Percentiles rank a stretch among this genome's conserved stretches.
phyloP scores from a whole-genome alignment of 164 flowering plant genomes.

The Hamamelis virginiana region DNA sequence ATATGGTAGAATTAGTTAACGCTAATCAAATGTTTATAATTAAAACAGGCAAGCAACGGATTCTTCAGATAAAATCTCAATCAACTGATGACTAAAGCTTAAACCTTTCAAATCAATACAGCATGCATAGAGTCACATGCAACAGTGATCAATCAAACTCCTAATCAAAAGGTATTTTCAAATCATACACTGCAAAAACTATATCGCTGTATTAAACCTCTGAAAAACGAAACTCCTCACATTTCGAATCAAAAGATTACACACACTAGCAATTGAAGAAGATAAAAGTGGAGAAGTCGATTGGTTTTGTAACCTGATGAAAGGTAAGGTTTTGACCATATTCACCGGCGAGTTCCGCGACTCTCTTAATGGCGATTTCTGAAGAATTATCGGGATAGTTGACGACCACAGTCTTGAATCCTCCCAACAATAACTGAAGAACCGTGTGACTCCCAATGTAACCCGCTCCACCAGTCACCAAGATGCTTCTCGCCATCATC shows the following conservation, averaged over 20 bases:
- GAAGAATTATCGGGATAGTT: slow-evolving; percentile 91
- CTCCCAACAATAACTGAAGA: slow-evolving; percentile 74
- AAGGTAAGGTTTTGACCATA: slow-evolving; percentile 59
- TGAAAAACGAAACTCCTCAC: too few species aligned
- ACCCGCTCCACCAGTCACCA: slow-evolving; percentile 97
- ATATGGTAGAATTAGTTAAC: too few species aligned
- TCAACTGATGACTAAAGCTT: not conserved
- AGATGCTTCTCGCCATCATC: slow-evolving; percentile 47
- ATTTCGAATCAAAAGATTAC: too few species aligned
- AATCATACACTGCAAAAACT: not conserved
- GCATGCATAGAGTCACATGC: not conserved
- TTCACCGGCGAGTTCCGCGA: slow-evolving; percentile 69
- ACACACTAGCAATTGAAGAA: too few species aligned
- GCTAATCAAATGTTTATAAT: too few species aligned
- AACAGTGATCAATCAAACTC: too few species aligned
- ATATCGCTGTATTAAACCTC: too few species aligned
- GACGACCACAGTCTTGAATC: slow-evolving; percentile 59
- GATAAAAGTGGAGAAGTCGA: not conserved
- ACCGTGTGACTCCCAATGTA: slow-evolving; percentile 96
- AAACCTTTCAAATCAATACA: not conserved
- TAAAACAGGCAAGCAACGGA: too few species aligned
- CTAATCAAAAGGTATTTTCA: not conserved
- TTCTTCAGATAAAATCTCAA: not conserved
- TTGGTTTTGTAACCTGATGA: slow-evolving; percentile 53
- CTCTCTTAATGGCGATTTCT: slow-evolving; percentile 55